phyloP scores from a whole-genome alignment of 306 rosid species.

The Citrullus mucosospermus region DNA sequence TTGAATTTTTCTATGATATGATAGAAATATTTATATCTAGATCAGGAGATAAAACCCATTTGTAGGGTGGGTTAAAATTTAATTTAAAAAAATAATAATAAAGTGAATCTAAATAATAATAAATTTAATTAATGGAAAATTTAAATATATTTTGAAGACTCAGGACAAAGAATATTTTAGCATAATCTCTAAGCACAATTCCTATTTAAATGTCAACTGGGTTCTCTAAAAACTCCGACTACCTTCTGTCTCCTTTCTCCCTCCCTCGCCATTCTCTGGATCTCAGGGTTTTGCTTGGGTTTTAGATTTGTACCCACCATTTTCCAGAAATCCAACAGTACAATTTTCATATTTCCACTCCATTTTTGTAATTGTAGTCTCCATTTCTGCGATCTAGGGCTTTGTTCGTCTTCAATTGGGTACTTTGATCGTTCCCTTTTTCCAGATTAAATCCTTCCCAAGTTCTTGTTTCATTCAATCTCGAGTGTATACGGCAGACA shows the following conservation, averaged over 20 bases:
- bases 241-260: neutral
- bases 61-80: too few relatives aligned
- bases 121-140: too few relatives aligned
- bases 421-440: neutral
- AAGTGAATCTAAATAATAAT: too few relatives aligned
- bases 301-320: neutral
- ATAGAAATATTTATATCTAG: too few relatives aligned
- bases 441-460: neutral
- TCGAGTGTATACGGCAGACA: neutral
- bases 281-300: conserved; percentile 5
- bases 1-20: too few relatives aligned
- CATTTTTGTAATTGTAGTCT: neutral
- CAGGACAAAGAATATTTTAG: neutral
- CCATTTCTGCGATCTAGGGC: neutral
- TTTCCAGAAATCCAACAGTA: neutral
- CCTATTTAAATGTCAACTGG: neutral
- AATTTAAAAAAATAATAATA: too few relatives aligned
- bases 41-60: too few relatives aligned
- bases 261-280: neutral
- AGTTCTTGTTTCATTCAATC: neutral
- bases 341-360: neutral
- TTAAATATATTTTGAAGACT: too few relatives aligned
- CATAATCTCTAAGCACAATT: neutral
- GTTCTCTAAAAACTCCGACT: neutral
- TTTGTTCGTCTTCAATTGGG: neutral